Evolutionary conservation across 139 green algal genomes (phyloP).

Genomic region (Microglena sp.): DNA sequence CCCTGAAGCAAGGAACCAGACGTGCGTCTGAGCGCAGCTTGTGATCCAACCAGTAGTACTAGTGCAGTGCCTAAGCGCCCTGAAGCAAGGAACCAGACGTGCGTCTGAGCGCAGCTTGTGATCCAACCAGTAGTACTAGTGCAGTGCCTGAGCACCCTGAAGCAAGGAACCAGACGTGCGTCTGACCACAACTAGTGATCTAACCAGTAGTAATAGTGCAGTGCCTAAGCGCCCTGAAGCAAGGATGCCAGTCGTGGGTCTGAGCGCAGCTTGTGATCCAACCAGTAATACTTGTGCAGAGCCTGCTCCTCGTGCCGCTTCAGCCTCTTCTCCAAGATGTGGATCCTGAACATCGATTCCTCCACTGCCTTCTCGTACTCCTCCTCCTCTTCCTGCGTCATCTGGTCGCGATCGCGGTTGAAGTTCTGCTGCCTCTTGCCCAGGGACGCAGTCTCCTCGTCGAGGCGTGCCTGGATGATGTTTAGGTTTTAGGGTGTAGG

Average conservation of each 20-base stretch:
- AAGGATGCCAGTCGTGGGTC: constrained; percentile 56
- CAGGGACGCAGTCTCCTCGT: constrained; percentile 64
- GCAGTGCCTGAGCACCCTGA: no score
- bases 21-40: no score
- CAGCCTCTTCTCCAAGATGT: constrained; percentile 71
- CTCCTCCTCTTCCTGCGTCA: constrained; percentile 66
- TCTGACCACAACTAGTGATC: no score
- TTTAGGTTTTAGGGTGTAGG: no score
- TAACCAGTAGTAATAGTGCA: no score
- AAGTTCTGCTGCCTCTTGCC: constrained; percentile 62
- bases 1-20: no score
- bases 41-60: no score
- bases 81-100: no score
- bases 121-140: constrained; percentile 79
- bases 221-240: no score
- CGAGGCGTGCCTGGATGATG: constrained; percentile 56
- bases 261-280: constrained; percentile 61
- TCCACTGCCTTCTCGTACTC: constrained; percentile 66
- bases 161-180: no score
- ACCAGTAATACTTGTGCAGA: constrained; percentile 72
- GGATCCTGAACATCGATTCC: constrained; percentile 49
- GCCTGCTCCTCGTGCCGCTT: constrained; percentile 76
- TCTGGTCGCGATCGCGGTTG: constrained; percentile 67
- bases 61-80: no score
- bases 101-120: no score